A percentile compares a stretch with the other conserved stretches of the same genome.
Conservation (phyloP, 345 rosid genomes). For the Bruguiera sexangula region DNA sequence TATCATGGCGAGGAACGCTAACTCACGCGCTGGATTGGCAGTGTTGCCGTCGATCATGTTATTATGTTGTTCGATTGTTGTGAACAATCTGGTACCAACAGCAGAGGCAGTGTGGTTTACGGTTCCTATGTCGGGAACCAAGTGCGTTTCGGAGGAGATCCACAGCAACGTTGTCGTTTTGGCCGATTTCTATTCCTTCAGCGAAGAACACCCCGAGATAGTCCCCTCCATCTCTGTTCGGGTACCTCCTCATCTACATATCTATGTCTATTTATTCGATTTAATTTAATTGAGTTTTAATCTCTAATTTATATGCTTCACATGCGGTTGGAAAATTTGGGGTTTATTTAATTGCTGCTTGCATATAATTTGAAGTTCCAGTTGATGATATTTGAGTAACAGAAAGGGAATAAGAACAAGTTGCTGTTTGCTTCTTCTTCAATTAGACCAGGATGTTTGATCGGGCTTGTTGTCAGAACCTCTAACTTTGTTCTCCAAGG, state of each 20-base stretch:
- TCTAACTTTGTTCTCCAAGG: too few relatives aligned
- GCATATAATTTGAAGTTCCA: too few relatives aligned
- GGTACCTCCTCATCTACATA: constrained; percentile 34
- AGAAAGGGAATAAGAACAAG: too few relatives aligned
- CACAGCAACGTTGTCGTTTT: constrained; percentile 76
- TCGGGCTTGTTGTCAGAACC: too few relatives aligned
- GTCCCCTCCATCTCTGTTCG: constrained; percentile 42
- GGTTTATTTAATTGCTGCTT: background rate
- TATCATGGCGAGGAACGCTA: constrained; percentile 12
- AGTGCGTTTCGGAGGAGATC: constrained; percentile 96
- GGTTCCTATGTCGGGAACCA: constrained; percentile 76
- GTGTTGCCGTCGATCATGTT: constrained; percentile 17
- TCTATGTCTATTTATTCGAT: background rate
- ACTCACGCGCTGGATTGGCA: constrained; percentile 8
- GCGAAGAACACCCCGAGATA: constrained; percentile 49
- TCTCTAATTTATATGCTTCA: background rate
- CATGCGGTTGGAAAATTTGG: background rate
- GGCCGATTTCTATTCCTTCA: constrained; percentile 71
- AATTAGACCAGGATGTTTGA: too few relatives aligned
- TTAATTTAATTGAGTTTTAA: background rate
- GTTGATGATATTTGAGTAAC: too few relatives aligned
- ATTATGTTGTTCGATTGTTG: constrained; percentile 17
- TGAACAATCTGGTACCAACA: constrained; percentile 21
- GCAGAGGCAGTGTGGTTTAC: constrained; percentile 73
- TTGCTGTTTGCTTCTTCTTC: too few relatives aligned